Percentiles rank a stretch among this genome's conserved stretches.
Evolutionary conservation across 2,329 filamentous ascomycete genomes (phyloP).

Genomic region (Leptographium galeiforme): DNA sequence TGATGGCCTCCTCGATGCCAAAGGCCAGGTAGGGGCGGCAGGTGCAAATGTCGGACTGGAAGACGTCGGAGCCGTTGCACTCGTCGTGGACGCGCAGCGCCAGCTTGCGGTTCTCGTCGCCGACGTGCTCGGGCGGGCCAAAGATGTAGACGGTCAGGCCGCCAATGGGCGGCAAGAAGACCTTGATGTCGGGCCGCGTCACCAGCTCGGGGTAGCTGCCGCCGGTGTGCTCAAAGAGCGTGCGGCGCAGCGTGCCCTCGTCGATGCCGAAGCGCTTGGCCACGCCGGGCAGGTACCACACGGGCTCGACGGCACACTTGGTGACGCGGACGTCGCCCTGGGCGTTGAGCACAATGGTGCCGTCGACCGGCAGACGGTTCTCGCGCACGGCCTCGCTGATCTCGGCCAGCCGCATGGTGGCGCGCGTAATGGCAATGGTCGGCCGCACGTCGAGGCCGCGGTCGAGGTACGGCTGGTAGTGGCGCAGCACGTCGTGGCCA

Average conservation of each 20-base stretch:
- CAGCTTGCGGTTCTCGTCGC: background rate
- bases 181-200: conserved; percentile 5
- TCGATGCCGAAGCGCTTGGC: conserved; percentile 5
- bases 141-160: conserved; percentile 5
- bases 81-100: conserved; percentile 6
- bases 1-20: conserved; percentile 93
- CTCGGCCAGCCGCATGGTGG: conserved; percentile 4
- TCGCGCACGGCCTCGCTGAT: conserved; percentile 1
- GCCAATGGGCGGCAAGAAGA: conserved; percentile 4
- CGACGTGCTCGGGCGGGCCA: conserved; percentile 2
- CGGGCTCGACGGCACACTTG: conserved; percentile 4
- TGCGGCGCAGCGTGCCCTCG: conserved; percentile 3
- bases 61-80: conserved; percentile 96
- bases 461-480: conserved; percentile 1
- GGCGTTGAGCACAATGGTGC: background rate
- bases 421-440: conserved; percentile 4
- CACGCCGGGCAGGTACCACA: conserved; percentile 4
- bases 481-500: conserved; percentile 3
- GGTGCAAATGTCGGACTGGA: conserved; percentile 95
- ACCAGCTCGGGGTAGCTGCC: conserved; percentile 5
- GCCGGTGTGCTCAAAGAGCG: conserved; percentile 4
- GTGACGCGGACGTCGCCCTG: conserved; percentile 3
- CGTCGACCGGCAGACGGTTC: conserved; percentile 1
- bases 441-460: conserved; percentile 3
- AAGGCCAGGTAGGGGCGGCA: conserved; percentile 93